phyloP scores from a whole-genome alignment of 441 rosid species.

The Bocquillonia castaneifolia region DNA sequence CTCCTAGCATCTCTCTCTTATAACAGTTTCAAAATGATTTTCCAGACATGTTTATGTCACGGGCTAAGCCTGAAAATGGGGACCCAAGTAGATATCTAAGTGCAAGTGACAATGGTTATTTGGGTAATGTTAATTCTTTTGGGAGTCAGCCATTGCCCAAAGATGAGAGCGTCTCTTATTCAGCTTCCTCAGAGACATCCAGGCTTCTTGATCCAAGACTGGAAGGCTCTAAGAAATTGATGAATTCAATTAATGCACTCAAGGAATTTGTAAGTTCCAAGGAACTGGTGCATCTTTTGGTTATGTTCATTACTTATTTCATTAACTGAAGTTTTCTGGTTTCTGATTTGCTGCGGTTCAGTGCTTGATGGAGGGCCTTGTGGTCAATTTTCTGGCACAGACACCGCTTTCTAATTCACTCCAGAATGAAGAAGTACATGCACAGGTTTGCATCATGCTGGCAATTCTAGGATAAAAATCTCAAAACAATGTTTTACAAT shows the following conservation, averaged over 20 bases:
- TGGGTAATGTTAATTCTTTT: conserved; percentile 44
- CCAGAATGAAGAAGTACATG: conserved; percentile 78
- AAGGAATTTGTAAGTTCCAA: conserved; percentile 72
- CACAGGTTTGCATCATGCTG: conserved; percentile 51
- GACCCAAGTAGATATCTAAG: conserved; percentile 53
- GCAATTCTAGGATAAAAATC: not conserved
- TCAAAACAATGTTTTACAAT: not conserved
- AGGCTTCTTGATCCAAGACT: conserved; percentile 64
- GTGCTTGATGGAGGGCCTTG: conserved; percentile 84
- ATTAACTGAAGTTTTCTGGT: conserved; percentile 17
- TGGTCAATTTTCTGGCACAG: conserved; percentile 54
- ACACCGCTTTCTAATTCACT: conserved; percentile 51
- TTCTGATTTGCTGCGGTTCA: conserved; percentile 32
- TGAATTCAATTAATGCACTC: conserved; percentile 66
- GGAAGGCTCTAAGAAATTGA: conserved; percentile 57
- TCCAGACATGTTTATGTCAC: conserved; percentile 61
- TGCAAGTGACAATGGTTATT: conserved; percentile 46
- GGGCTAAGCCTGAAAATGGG: conserved; percentile 50
- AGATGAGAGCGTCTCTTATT: conserved; percentile 50
- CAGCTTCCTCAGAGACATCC: conserved; percentile 51
- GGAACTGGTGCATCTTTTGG: conserved; percentile 6
- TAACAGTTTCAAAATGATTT: conserved; percentile 20
- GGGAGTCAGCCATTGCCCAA: conserved; percentile 49
- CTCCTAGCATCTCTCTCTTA: conserved; percentile 11
- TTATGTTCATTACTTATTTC: not conserved